Evolutionary conservation across 2,329 filamentous ascomycete genomes (phyloP).

Genomic region (Botrytis tulipae): DNA sequence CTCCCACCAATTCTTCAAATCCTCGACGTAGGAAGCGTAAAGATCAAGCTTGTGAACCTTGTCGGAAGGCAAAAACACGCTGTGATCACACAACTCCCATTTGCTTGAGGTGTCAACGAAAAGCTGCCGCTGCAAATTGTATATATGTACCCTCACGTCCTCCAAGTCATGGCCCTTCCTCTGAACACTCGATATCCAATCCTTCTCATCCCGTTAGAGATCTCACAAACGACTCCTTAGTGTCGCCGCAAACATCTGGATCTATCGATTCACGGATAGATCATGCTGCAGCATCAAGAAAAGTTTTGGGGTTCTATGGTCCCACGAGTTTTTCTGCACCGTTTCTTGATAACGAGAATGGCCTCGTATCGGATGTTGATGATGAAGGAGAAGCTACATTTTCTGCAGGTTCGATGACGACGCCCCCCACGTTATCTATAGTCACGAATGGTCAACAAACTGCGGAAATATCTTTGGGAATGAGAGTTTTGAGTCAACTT

Average conservation of each 20-base stretch:
- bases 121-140: neutral
- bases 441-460: neutral
- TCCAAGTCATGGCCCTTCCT: neutral
- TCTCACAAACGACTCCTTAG: neutral
- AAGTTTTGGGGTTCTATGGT: neutral
- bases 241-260: neutral
- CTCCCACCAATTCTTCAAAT: neutral
- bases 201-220: neutral
- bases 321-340: slow-evolving; percentile 7
- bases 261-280: neutral
- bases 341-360: neutral
- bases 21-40: slow-evolving; percentile 13
- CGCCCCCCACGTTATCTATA: neutral
- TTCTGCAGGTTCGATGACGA: neutral
- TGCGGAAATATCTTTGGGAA: neutral
- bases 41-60: slow-evolving; percentile 12
- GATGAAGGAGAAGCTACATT: neutral
- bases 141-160: neutral
- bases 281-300: neutral
- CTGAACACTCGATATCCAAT: neutral
- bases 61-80: neutral
- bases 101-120: slow-evolving; percentile 11
- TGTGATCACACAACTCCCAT: slow-evolving; percentile 9
- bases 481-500: neutral
- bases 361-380: neutral